Conservation (phyloP, 805 yeast genomes). For the Yamadazyma kitorensis region DNA sequence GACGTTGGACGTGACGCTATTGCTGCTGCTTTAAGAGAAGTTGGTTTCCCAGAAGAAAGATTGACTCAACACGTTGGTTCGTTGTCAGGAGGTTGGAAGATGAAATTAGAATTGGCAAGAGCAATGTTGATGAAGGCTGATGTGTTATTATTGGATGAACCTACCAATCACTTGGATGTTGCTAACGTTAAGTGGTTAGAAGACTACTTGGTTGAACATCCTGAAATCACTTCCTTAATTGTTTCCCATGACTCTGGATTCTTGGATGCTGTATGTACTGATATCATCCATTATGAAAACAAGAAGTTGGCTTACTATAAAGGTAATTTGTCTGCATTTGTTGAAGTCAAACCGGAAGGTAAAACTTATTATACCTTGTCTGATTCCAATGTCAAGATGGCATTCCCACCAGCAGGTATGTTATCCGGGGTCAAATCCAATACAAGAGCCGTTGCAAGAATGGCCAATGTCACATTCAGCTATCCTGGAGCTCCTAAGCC, state of each 20-base stretch:
- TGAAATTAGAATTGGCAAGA: slow-evolving; percentile 97
- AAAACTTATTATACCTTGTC: slow-evolving; percentile 92
- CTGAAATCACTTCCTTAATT: slow-evolving; percentile 87
- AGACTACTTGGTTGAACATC: slow-evolving; percentile 78
- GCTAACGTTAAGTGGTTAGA: slow-evolving; percentile 90
- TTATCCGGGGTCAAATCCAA: slow-evolving; percentile 95
- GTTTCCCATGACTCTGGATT: slow-evolving; percentile 98
- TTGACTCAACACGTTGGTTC: slow-evolving; percentile 90
- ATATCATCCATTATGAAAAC: slow-evolving; percentile 93
- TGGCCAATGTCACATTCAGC: slow-evolving; percentile 79
- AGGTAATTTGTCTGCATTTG: slow-evolving; percentile 93
- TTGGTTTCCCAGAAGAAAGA: slow-evolving; percentile 91
- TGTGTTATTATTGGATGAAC: slow-evolving; percentile 91
- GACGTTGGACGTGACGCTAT: slow-evolving; percentile 67
- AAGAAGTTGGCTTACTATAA: slow-evolving; percentile 92
- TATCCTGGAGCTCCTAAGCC: slow-evolving; percentile 91
- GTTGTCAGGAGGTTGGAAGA: slow-evolving; percentile 98
- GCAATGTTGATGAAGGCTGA: slow-evolving; percentile 98
- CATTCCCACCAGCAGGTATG: slow-evolving; percentile 98
- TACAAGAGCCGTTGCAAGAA: slow-evolving; percentile 89
- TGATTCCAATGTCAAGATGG: slow-evolving; percentile 92
- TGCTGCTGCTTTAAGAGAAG: slow-evolving; percentile 70
- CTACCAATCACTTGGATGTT: slow-evolving; percentile 97
- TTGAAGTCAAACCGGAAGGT: slow-evolving; percentile 91
- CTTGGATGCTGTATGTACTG: slow-evolving; percentile 93